Conservation (phyloP, 2,329 filamentous ascomycete species). For the Calonectria fujianensis region DNA sequence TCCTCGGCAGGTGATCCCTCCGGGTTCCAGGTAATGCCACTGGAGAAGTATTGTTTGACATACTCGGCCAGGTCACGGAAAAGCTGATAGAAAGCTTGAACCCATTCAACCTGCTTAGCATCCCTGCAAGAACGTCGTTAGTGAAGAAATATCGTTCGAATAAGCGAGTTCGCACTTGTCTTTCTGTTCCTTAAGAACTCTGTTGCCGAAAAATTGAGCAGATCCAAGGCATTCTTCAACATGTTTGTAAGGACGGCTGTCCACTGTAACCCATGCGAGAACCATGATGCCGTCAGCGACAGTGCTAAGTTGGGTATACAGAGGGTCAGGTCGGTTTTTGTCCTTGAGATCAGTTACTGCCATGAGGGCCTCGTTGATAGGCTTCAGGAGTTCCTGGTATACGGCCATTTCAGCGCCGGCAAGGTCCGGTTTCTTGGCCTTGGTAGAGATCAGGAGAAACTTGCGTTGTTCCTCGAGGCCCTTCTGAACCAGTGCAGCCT, state of each 20-base stretch:
- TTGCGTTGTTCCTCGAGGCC: conserved; percentile 90
- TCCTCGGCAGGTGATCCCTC: conserved; percentile 84
- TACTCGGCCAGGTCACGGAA: conserved; percentile 90
- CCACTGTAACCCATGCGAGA: conserved; percentile 92
- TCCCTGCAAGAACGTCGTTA: conserved; percentile 72
- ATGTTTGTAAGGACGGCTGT: conserved; percentile 88
- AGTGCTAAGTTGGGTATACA: conserved; percentile 89
- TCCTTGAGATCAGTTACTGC: conserved; percentile 89
- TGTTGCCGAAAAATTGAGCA: conserved; percentile 95
- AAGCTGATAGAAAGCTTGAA: conserved; percentile 93
- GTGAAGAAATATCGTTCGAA: not conserved
- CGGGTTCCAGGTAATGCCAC: conserved; percentile 90
- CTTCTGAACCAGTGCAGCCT: conserved; percentile 72
- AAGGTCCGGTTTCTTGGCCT: conserved; percentile 92
- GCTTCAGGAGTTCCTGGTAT: conserved; percentile 87
- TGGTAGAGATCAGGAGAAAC: conserved; percentile 91
- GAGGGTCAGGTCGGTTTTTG: conserved; percentile 82
- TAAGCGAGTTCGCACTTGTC: conserved; percentile 69
- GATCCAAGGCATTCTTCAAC: conserved; percentile 88
- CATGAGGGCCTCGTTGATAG: conserved; percentile 88
- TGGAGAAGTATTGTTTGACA: conserved; percentile 87
- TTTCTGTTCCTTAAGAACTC: conserved; percentile 93
- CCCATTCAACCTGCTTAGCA: conserved; percentile 87
- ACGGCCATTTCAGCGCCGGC: conserved; percentile 74
- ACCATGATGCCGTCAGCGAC: conserved; percentile 93